phyloP scores from a whole-genome alignment of 805 yeast species.

The Lipomyces yamanashiensis region DNA sequence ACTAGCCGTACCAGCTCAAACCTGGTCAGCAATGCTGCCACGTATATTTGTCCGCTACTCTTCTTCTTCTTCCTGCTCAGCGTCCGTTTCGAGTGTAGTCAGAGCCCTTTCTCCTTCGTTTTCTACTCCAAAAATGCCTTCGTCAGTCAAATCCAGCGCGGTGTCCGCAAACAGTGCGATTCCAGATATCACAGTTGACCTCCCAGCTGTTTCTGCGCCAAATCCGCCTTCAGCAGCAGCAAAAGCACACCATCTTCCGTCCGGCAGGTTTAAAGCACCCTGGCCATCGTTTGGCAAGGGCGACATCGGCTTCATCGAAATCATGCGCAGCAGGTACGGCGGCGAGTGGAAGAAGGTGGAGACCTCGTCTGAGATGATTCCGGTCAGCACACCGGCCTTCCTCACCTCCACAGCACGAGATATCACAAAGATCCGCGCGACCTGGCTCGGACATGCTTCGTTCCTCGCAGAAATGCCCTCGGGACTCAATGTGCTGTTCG shows the following conservation, averaged over 20 bases:
- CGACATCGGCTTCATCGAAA: slow-evolving; percentile 6
- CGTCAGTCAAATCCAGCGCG: neutral
- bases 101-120: neutral
- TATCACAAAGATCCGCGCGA: slow-evolving; percentile 18
- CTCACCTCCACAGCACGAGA: neutral
- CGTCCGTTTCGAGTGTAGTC: slow-evolving; percentile 12
- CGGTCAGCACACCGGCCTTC: slow-evolving; percentile 20
- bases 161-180: neutral
- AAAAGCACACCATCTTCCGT: slow-evolving; percentile 9
- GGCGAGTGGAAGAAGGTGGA: slow-evolving; percentile 23
- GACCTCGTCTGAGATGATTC: slow-evolving; percentile 22
- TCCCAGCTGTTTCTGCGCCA: slow-evolving; percentile 5
- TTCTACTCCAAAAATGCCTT: neutral
- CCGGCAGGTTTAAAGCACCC: slow-evolving; percentile 21
- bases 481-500: slow-evolving; percentile 23
- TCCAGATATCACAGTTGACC: slow-evolving; percentile 4
- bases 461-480: slow-evolving; percentile 29
- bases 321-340: slow-evolving; percentile 2
- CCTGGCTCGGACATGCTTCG: slow-evolving; percentile 35
- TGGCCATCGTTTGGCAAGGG: slow-evolving; percentile 27
- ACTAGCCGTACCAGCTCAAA: neutral
- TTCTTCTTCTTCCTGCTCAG: slow-evolving; percentile 20
- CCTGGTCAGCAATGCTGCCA: slow-evolving; percentile 4
- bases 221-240: slow-evolving; percentile 19
- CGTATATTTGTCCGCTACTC: slow-evolving; percentile 4